Evolutionary conservation across 805 yeast species (phyloP).

Genomic region (Naumovozyma baii): DNA sequence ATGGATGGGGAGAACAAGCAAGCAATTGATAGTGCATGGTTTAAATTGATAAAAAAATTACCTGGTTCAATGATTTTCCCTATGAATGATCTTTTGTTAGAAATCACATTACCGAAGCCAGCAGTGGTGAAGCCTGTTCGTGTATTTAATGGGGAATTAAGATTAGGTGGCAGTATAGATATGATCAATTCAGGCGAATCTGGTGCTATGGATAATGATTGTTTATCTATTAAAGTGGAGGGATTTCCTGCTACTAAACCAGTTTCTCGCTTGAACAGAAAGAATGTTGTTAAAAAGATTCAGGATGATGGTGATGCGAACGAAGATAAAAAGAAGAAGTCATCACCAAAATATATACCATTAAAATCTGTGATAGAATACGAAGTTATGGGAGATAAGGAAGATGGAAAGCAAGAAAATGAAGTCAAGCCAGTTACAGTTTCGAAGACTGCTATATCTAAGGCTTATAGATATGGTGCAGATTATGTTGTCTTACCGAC

Average conservation of each 20-base stretch:
- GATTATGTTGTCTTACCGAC: conserved; percentile 46
- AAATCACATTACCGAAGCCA: conserved; percentile 11
- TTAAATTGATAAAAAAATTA: conserved; percentile 9
- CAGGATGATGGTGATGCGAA: conserved; percentile 3
- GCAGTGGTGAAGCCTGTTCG: conserved; percentile 23
- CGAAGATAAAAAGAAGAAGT: too few species aligned
- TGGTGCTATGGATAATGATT: conserved; percentile 21
- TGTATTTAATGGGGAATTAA: conserved; percentile 23
- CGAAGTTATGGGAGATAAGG: conserved; percentile 13
- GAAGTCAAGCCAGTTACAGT: conserved; percentile 27
- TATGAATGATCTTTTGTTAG: conserved; percentile 13
- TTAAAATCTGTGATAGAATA: conserved; percentile 20
- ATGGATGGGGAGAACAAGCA: neutral
- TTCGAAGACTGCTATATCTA: conserved; percentile 34
- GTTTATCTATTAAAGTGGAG: conserved; percentile 41
- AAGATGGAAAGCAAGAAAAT: conserved; percentile 18
- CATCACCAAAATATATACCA: conserved; percentile 7
- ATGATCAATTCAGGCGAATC: neutral
- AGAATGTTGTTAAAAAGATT: conserved; percentile 14
- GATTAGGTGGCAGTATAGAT: conserved; percentile 19
- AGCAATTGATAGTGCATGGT: conserved; percentile 12
- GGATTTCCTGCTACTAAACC: conserved; percentile 45
- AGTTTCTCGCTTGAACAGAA: conserved; percentile 17
- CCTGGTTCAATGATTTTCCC: conserved; percentile 11
- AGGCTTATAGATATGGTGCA: conserved; percentile 61